Conservation (phyloP, 2,329 filamentous ascomycete species). For the Didymella segeticola region DNA sequence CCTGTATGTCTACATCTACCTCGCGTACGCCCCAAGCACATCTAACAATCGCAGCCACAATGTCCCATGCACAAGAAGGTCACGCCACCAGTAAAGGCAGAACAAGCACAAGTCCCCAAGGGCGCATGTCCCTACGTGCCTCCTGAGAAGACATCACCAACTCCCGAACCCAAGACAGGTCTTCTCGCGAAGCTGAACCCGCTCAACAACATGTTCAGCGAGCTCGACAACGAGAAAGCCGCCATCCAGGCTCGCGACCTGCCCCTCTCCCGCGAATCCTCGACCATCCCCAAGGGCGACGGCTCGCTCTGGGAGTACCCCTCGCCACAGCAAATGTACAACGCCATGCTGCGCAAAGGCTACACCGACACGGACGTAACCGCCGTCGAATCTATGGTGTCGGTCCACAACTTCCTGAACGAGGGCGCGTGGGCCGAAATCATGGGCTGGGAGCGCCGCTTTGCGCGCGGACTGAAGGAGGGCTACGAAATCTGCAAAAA, state of each 20-base stretch:
- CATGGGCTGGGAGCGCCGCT: slow-evolving; percentile 89
- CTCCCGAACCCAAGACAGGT: slow-evolving; percentile 51
- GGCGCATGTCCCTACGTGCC: slow-evolving; percentile 60
- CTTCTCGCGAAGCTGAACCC: slow-evolving; percentile 73
- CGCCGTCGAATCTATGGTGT: slow-evolving; percentile 95
- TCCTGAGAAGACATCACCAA: slow-evolving; percentile 38
- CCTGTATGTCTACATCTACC: slow-evolving; percentile 59
- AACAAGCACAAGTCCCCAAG: slow-evolving; percentile 31
- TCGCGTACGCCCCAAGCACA: slow-evolving; percentile 10
- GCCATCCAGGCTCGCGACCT: slow-evolving; percentile 75
- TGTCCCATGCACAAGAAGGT: slow-evolving; percentile 72
- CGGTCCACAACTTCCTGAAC: slow-evolving; percentile 97
- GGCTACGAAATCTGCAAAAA: slow-evolving; percentile 77
- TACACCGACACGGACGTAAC: slow-evolving; percentile 93
- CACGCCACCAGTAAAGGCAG: slow-evolving; percentile 26
- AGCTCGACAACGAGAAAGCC: slow-evolving; percentile 80
- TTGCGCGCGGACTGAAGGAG: slow-evolving; percentile 72
- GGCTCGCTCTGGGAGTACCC: slow-evolving; percentile 93
- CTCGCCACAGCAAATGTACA: slow-evolving; percentile 99
- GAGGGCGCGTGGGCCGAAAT: slow-evolving; percentile 98
- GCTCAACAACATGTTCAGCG: slow-evolving; percentile 94
- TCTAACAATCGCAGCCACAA: slow-evolving; percentile 59
- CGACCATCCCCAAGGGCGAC: slow-evolving; percentile 88
- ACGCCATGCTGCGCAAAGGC: slow-evolving; percentile 93
- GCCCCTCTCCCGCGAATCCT: slow-evolving; percentile 80